These are phyloP conservation scores for Cinchona pubescens DNA, from an alignment of 257 asterid species.

Conservation along the genomic window DNA sequence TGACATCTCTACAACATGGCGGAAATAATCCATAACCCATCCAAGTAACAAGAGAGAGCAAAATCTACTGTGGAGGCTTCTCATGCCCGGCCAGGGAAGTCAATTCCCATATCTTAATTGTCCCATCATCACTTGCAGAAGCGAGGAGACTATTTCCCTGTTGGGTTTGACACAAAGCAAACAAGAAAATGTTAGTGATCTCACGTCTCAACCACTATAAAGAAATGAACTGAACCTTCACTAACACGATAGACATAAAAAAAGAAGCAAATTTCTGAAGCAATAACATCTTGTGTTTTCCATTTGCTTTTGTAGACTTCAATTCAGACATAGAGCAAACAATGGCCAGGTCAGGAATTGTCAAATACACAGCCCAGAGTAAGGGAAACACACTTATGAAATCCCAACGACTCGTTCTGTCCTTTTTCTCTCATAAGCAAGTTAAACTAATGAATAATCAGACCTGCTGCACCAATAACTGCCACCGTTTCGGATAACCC, in stretches of 20 bases:
- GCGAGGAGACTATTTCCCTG: conserved; percentile 69
- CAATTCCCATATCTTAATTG: conserved; percentile 82
- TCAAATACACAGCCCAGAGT: not conserved
- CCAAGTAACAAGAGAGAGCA: not conserved
- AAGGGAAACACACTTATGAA: not conserved
- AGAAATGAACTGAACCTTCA: not conserved
- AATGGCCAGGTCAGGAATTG: not conserved
- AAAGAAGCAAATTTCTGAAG: not conserved
- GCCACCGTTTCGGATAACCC: not conserved
- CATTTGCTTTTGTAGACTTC: too few species aligned
- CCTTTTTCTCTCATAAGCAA: not conserved
- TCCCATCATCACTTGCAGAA: conserved; percentile 88
- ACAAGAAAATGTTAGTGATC: not conserved
- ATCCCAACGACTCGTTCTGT: not conserved
- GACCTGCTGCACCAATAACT: not conserved
- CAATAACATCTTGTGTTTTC: not conserved
- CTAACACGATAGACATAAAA: not conserved
- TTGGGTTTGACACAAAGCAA: conserved; percentile 11
- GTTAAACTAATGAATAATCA: conserved; percentile 1
- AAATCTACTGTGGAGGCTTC: conserved; percentile 18
- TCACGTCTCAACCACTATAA: not conserved
- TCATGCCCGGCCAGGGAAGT: conserved; percentile 26
- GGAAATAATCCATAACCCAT: not conserved
- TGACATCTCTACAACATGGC: not conserved
- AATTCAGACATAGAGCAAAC: not conserved